Conservation (phyloP, 148 eudicot genomes). For the Chenopodium berlandieri region DNA sequence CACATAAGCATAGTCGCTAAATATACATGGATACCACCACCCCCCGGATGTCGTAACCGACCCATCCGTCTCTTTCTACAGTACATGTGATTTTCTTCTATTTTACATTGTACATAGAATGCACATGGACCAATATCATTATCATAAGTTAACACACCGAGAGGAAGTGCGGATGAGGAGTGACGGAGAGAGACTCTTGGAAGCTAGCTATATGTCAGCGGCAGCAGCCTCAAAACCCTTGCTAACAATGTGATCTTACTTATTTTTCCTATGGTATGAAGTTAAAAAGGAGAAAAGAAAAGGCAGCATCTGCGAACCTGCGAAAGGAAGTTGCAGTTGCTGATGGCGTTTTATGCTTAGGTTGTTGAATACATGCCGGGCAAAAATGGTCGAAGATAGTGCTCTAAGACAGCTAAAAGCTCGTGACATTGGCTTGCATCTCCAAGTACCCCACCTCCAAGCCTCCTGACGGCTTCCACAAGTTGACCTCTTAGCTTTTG, state of each 20-base stretch:
- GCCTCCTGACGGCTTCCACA: constrained; percentile 75
- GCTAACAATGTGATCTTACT: constrained; percentile 16
- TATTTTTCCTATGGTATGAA: constrained; percentile 24
- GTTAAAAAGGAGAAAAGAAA: constrained; percentile 6
- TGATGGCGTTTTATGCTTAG: constrained; percentile 13
- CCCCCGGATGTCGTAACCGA: not conserved
- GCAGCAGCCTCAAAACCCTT: constrained; percentile 4
- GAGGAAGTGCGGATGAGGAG: not conserved
- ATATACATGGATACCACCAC: not conserved
- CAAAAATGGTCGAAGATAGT: constrained; percentile 81
- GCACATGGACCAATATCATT: constrained; percentile 10
- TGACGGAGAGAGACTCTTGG: not conserved
- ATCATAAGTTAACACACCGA: constrained; percentile 1
- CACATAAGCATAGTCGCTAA: not conserved
- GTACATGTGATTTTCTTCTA: constrained; percentile 20
- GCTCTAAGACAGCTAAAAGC: constrained; percentile 73
- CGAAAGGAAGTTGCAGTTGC: not conserved
- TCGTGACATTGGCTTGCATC: constrained; percentile 45
- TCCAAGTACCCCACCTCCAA: constrained; percentile 44
- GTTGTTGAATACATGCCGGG: constrained; percentile 17
- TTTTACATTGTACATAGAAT: constrained; percentile 23
- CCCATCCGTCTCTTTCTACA: not conserved
- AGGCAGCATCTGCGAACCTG: not conserved
- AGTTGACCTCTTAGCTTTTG: constrained; percentile 81
- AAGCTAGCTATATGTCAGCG: constrained; percentile 13